Conservation (phyloP, 2,329 filamentous ascomycete genomes). For the Trichoderma pleuroti region DNA sequence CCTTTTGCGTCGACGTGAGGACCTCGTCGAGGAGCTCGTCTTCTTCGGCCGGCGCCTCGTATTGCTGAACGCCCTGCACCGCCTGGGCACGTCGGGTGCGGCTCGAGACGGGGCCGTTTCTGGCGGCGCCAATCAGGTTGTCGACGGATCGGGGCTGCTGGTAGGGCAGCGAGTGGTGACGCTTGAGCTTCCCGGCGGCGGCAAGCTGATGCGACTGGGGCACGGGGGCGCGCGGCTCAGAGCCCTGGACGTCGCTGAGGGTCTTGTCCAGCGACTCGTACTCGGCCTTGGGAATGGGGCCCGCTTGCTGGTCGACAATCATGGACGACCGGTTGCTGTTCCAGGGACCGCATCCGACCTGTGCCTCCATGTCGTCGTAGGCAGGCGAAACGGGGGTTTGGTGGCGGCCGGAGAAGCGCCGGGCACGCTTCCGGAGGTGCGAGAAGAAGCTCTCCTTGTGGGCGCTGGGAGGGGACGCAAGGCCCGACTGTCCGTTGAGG, state of each 20-base stretch:
- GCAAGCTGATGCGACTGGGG: constrained; percentile 52
- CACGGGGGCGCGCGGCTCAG: constrained; percentile 46
- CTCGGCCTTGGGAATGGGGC: constrained; percentile 50
- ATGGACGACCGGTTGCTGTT: constrained; percentile 81
- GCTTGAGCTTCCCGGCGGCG: constrained; percentile 53
- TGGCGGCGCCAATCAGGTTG: constrained; percentile 55
- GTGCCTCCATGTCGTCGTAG: constrained; percentile 87
- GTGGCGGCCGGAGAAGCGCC: constrained; percentile 87
- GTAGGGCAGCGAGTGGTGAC: constrained; percentile 62
- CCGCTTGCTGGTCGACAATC: constrained; percentile 61
- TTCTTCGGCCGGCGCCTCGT: constrained; percentile 94
- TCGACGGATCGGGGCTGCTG: constrained; percentile 63
- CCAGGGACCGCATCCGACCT: constrained; percentile 88
- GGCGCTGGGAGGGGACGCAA: constrained; percentile 71
- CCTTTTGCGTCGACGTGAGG: constrained; percentile 70
- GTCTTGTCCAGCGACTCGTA: constrained; percentile 61
- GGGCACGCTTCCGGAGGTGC: constrained; percentile 87
- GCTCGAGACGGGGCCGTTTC: constrained; percentile 66
- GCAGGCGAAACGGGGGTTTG: constrained; percentile 74
- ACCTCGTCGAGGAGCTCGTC: constrained; percentile 93
- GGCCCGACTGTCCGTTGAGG: constrained; percentile 73
- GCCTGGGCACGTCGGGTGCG: constrained; percentile 77
- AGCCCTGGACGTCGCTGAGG: constrained; percentile 51
- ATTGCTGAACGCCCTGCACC: constrained; percentile 70
- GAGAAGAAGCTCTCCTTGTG: constrained; percentile 98